Evolutionary conservation across 2,329 filamentous ascomycete species (phyloP).

Genomic region (Penicillium griseofulvum): DNA sequence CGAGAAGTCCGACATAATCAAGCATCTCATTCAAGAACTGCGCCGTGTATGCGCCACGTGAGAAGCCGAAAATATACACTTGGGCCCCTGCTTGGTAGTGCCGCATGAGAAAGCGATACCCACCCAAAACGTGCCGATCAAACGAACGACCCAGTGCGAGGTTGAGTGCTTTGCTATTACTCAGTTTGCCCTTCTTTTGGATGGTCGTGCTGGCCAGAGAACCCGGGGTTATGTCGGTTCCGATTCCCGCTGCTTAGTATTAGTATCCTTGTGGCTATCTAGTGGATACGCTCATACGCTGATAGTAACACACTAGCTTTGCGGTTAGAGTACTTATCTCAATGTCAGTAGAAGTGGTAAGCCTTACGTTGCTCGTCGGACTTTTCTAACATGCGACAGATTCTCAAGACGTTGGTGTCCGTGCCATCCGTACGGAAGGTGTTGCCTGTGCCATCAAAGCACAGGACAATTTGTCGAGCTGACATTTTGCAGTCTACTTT

Average conservation of each 20-base stretch:
- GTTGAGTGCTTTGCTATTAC: conserved; percentile 43
- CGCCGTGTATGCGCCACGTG: conserved; percentile 66
- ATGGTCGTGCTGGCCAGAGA: conserved; percentile 17
- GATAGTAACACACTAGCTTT: conserved; percentile 30
- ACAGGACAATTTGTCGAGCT: conserved; percentile 22
- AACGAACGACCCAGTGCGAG: conserved; percentile 73
- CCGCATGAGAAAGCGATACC: conserved; percentile 72
- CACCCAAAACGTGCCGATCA: conserved; percentile 73
- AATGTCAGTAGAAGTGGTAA: too few relatives aligned
- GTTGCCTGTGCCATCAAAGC: conserved; percentile 44
- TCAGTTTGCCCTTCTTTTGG: conserved; percentile 14
- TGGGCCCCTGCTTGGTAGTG: conserved; percentile 58
- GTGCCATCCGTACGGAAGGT: conserved; percentile 39
- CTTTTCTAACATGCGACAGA: conserved; percentile 40
- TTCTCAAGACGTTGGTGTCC: conserved; percentile 45
- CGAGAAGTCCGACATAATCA: conserved; percentile 71
- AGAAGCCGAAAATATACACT: conserved; percentile 70
- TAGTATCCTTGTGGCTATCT: not conserved
- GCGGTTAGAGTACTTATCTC: not conserved
- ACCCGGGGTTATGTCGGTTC: conserved; percentile 33
- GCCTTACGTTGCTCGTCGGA: conserved; percentile 25
- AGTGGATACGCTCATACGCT: conserved; percentile 13
- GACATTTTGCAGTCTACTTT: not conserved
- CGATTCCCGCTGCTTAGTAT: conserved; percentile 30
- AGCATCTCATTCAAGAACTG: conserved; percentile 76